phyloP scores from a whole-genome alignment of 768 basidiomycete genomes.

The Tubosaeta brunneosetosa region DNA sequence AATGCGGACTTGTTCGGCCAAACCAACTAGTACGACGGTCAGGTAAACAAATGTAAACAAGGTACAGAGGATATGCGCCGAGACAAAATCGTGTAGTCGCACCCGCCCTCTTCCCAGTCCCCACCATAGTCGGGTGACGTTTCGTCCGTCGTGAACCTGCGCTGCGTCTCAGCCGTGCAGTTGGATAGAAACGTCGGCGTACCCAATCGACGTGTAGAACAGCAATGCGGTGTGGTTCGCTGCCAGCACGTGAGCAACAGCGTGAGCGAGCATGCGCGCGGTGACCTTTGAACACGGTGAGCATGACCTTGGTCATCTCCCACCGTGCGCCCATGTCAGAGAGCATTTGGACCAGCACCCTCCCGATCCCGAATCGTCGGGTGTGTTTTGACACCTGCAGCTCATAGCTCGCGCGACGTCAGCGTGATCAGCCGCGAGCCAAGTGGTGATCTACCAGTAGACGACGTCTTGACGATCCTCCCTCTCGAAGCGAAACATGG shows the following conservation, averaged over 20 bases:
- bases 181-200: slow-evolving; percentile 11
- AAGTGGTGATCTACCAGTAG: slow-evolving; percentile 56
- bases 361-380: slow-evolving; percentile 58
- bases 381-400: slow-evolving; percentile 50
- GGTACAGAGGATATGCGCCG: slow-evolving; percentile 11
- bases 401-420: slow-evolving; percentile 56
- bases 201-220: slow-evolving; percentile 60
- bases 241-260: slow-evolving; percentile 21
- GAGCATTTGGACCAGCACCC: slow-evolving; percentile 45
- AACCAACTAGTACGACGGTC: not conserved
- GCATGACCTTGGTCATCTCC: slow-evolving; percentile 64
- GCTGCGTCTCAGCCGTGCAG: slow-evolving; percentile 5
- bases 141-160: slow-evolving; percentile 52
- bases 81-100: slow-evolving; percentile 40
- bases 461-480: slow-evolving; percentile 57
- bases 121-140: slow-evolving; percentile 43
- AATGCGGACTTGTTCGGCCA: slow-evolving; percentile 3
- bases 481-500: slow-evolving; percentile 70
- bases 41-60: slow-evolving; percentile 25
- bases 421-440: not conserved
- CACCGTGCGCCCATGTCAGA: slow-evolving; percentile 46
- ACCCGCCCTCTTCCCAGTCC: slow-evolving; percentile 26
- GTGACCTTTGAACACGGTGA: slow-evolving; percentile 75
- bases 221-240: slow-evolving; percentile 41
- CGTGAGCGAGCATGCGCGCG: not conserved